Conservation (phyloP, 495 filamentous ascomycete species). For the Thozetella sp. region DNA sequence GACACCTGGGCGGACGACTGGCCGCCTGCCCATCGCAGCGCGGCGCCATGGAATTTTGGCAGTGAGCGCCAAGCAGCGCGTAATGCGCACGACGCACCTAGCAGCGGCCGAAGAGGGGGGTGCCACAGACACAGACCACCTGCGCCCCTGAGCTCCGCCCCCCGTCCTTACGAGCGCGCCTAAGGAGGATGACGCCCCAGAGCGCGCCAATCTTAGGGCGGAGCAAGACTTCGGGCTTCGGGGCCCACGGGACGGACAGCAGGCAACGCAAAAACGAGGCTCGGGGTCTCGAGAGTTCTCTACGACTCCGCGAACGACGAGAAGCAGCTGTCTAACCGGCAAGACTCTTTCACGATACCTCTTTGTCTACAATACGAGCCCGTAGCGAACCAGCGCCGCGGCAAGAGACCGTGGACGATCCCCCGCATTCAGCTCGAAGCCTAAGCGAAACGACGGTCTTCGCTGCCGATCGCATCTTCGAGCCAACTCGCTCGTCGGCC, state of each 20-base stretch:
- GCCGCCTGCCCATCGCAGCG: background rate
- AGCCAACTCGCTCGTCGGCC: background rate
- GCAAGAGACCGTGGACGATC: too few species aligned
- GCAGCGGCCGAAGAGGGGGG: background rate
- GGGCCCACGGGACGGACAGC: background rate
- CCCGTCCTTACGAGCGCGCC: background rate
- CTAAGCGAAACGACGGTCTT: background rate
- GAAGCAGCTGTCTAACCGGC: too few species aligned
- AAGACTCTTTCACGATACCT: background rate
- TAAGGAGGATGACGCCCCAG: background rate
- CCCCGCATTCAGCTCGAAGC: constrained; percentile 1
- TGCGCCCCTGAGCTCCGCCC: constrained; percentile 1
- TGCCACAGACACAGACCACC: background rate
- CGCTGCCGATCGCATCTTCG: background rate
- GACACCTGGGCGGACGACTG: too few species aligned
- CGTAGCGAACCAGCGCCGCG: too few species aligned
- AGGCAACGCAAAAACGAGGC: background rate
- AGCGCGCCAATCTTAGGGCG: background rate
- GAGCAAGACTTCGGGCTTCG: background rate
- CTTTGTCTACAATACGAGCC: too few species aligned
- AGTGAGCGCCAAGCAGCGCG: background rate
- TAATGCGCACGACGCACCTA: background rate
- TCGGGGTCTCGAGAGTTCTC: too few species aligned
- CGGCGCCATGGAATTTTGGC: too few species aligned
- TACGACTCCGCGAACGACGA: background rate